Evolutionary conservation across 1,284 basidiomycete species (phyloP), one percentile per base, ranked within the genome.

Genomic region (Abortiporus biennis): DNA sequence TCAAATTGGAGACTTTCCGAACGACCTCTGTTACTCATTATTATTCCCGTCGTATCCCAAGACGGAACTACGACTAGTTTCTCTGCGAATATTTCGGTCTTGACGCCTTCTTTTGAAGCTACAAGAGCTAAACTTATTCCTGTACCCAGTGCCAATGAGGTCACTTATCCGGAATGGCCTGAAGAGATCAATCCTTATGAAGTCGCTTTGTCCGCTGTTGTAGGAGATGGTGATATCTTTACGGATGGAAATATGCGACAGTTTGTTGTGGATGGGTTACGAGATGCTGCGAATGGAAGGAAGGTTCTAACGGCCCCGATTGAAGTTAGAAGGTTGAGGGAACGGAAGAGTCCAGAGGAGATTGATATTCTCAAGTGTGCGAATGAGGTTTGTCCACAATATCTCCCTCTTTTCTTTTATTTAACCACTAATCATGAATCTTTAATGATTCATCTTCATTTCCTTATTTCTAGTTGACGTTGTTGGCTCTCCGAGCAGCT

Each of bases 41-140:
- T 92, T 38, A 69, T 72, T 6, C 73, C 84, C 2, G 47, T 54
- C 9, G 43, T 58, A 8, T 45, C 53, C 20, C 45, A 50, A 13
- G 51, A 58, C 15, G 60, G 52, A 24, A 52, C 57, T 3, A 52
- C 74, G 9, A 49, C 53, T 29, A n/a, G n/a, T n/a, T n/a, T n/a
- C n/a, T n/a, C n/a, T n/a, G 65, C 71, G 27, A 63, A 69, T 21
- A 54, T 91, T 27, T 71, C 71, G 0, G 58, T 92, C 30, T 63
- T 93, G 38, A 85, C 87, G 0, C 89, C 90, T 0, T 66, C 71
- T 37, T 93, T 93, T 47, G 90, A 93, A 61, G 70, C 73, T 9
- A 73, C 78, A 0, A 75, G 90, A 31, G 87, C 89, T 0, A 76
- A 69, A 51, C 53, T 71, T 24, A 66, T 88, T 6, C 56, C 66